Evolutionary conservation across 2,329 filamentous ascomycete genomes (phyloP).

Genomic region (Ascochyta pisi): DNA sequence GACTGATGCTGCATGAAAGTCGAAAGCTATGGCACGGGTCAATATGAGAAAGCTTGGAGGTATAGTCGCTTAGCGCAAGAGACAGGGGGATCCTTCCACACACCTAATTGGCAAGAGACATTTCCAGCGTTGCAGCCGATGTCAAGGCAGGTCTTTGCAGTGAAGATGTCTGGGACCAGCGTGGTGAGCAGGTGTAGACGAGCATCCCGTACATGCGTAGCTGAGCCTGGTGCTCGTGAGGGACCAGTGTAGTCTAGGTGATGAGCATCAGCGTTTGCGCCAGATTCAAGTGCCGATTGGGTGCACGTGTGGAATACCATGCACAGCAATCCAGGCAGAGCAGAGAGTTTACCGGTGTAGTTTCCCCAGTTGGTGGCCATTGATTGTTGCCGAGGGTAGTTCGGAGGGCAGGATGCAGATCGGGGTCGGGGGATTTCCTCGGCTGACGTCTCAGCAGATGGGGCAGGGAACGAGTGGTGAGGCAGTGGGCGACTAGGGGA

Average conservation of each 20-base stretch:
- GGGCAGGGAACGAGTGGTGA: background rate
- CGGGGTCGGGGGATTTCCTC: slow-evolving; percentile 25
- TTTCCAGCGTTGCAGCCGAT: slow-evolving; percentile 51
- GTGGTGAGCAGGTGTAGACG: slow-evolving; percentile 43
- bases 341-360: slow-evolving; percentile 35
- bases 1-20: slow-evolving; percentile 47
- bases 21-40: slow-evolving; percentile 41
- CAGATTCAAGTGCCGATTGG: slow-evolving; percentile 26
- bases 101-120: slow-evolving; percentile 50
- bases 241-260: slow-evolving; percentile 48
- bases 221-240: slow-evolving; percentile 43
- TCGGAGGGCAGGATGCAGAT: slow-evolving; percentile 30
- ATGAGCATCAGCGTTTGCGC: slow-evolving; percentile 18
- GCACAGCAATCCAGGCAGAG: slow-evolving; percentile 6
- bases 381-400: slow-evolving; percentile 26
- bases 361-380: slow-evolving; percentile 46
- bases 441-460: slow-evolving; percentile 18
- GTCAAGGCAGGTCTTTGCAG: slow-evolving; percentile 47
- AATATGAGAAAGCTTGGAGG: slow-evolving; percentile 29
- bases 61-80: slow-evolving; percentile 15
- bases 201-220: slow-evolving; percentile 48
- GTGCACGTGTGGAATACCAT: background rate
- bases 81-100: slow-evolving; percentile 35
- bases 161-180: slow-evolving; percentile 45
- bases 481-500: slow-evolving; percentile 8